phyloP scores from a whole-genome alignment of 2,329 filamentous ascomycete species.

The Aspergillus carbonarius region DNA sequence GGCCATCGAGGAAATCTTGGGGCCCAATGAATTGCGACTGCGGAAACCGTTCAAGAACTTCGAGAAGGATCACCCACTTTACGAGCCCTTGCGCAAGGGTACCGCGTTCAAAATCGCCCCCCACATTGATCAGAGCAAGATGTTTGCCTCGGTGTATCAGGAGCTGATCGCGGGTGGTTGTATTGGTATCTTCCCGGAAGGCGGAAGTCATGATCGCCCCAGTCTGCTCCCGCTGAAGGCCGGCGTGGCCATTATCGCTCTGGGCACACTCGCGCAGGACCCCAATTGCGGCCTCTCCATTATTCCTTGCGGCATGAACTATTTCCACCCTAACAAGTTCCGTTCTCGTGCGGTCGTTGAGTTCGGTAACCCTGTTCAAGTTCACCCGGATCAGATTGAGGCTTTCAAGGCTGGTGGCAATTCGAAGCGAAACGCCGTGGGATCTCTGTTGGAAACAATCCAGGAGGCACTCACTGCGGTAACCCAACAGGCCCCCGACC shows the following conservation, averaged over 20 bases:
- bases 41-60: slow-evolving; percentile 76
- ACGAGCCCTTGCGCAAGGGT: slow-evolving; percentile 78
- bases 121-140: slow-evolving; percentile 88
- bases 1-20: slow-evolving; percentile 74
- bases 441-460: slow-evolving; percentile 78
- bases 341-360: slow-evolving; percentile 93
- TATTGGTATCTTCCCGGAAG: slow-evolving; percentile 95
- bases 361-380: slow-evolving; percentile 85
- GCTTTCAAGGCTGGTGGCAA: slow-evolving; percentile 78
- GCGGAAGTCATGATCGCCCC: slow-evolving; percentile 91
- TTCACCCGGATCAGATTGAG: slow-evolving; percentile 77
- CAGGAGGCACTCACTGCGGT: slow-evolving; percentile 83
- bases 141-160: slow-evolving; percentile 90
- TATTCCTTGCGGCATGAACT: slow-evolving; percentile 97
- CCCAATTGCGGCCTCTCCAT: slow-evolving; percentile 90
- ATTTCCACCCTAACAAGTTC: slow-evolving; percentile 99
- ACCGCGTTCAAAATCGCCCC: slow-evolving; percentile 83
- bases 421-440: slow-evolving; percentile 75
- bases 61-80: slow-evolving; percentile 68
- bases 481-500: slow-evolving; percentile 85
- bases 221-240: slow-evolving; percentile 91
- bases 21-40: slow-evolving; percentile 76
- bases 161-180: slow-evolving; percentile 79
- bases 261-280: slow-evolving; percentile 81
- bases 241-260: slow-evolving; percentile 95